phyloP scores from a whole-genome alignment of 225 moss, liverwort and hornwort genomes.

The Neckera pumila region DNA sequence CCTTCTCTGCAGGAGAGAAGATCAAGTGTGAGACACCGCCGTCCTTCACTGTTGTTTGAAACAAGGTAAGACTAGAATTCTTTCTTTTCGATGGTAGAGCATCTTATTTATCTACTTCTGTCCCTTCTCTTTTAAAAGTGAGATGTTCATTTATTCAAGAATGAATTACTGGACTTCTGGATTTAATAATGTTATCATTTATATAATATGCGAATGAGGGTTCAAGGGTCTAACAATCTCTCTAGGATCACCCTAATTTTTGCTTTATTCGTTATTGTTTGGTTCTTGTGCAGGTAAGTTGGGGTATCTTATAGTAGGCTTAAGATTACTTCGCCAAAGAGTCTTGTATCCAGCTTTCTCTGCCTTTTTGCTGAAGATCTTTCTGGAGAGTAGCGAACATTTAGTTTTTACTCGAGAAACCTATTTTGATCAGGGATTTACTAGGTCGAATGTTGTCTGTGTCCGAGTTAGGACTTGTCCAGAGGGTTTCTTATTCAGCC shows the following conservation, averaged over 20 bases:
- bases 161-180: background rate
- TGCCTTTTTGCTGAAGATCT: slow-evolving; percentile 31
- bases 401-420: slow-evolving; percentile 3
- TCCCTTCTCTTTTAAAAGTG: too few species aligned
- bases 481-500: slow-evolving; percentile 16
- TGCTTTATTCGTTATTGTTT: background rate
- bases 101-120: background rate
- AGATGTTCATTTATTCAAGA: background rate
- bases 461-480: slow-evolving; percentile 15
- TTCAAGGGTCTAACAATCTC: background rate
- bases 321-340: slow-evolving; percentile 20
- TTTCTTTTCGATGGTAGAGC: background rate
- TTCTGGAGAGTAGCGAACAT: slow-evolving; percentile 27
- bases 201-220: background rate
- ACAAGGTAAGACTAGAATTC: slow-evolving; percentile 9
- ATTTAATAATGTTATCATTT: background rate
- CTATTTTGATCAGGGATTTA: background rate
- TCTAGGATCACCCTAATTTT: background rate
- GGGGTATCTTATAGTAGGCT: slow-evolving; percentile 9
- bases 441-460: slow-evolving; percentile 18
- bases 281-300: slow-evolving; percentile 43
- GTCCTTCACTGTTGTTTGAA: background rate
- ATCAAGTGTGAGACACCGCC: background rate
- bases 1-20: slow-evolving; percentile 4
- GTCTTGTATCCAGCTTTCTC: slow-evolving; percentile 48